Base-by-base conservation (phyloP, 352 stramenopile genomes). In the Phytophthora aleatoria region DNA sequence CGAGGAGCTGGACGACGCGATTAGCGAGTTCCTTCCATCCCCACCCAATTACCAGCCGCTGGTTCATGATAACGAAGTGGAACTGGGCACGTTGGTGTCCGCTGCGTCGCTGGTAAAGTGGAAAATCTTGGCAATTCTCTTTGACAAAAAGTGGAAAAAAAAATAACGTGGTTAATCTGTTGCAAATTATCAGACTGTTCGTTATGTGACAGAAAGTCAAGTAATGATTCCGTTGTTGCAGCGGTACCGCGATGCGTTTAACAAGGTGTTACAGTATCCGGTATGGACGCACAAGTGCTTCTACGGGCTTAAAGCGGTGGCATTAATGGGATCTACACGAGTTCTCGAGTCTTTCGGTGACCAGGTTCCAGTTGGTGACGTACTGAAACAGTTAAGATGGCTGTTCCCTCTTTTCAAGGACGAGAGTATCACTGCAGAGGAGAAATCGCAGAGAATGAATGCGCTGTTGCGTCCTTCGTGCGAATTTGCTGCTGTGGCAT, bases 131-230 rank as follows among this genome's bases (percentile, higher is more conserved):
- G 9, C 5, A 28, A 48, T 28, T 48, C 27, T 28, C 5, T 0
- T 24, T 8, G 12, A 28, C 3, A 26, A 62, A 20, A 11, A 16
- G 35, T 5, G 5, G 2, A 16, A 51, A 13, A 27, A n/a, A 47
- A 44, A 38, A n/a, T 26, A 5, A 27, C 15, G 27, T 26, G 36
- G 11, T 28, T 39, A 30, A 15, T 38, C 26, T 55, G 15, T 39
- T 51, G 52, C 41, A 27, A 45, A 24, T 24, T 50, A 26, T 8
- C 47, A 93, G 85, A 85, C 79, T 24, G 61, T 92, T 65, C 85
- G 85, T 11, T 94, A 94, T 53, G 80, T 85, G 69, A 94, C 85
- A 5, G 81, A 91, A 57, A 73, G 73, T 7, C 75, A 88, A 31
- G 83, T 76, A 2, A 89, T 94, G 73, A 60, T 65, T 15, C 72